These are phyloP conservation scores for Irpex sp. DNA, from an alignment of 1,284 basidiomycete genomes.

Conservation along the genomic window DNA sequence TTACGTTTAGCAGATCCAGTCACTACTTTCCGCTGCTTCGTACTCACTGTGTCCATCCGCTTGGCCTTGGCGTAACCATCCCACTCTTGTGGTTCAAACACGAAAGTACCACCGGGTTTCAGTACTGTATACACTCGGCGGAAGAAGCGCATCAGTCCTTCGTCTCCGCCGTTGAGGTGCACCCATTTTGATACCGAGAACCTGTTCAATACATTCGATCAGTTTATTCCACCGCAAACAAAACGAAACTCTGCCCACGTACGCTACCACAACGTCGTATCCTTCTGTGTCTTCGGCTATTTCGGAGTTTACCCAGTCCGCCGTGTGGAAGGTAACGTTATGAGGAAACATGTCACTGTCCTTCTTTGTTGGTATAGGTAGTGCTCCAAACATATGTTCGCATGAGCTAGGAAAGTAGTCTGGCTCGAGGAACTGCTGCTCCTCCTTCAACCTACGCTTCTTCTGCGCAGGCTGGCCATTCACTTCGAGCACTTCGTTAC, in stretches of 20 bases:
- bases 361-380: slow-evolving; percentile 56
- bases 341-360: slow-evolving; percentile 57
- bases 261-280: slow-evolving; percentile 78
- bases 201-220: slow-evolving; percentile 32
- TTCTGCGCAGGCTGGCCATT: background rate
- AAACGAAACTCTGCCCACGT: slow-evolving; percentile 23
- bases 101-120: slow-evolving; percentile 52
- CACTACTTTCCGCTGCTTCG: background rate
- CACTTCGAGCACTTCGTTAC: background rate
- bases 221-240: background rate
- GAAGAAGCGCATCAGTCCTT: slow-evolving; percentile 64
- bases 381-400: slow-evolving; percentile 67
- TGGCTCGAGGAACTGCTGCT: slow-evolving; percentile 6
- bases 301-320: slow-evolving; percentile 63
- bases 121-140: slow-evolving; percentile 53
- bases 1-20: background rate
- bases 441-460: slow-evolving; percentile 26
- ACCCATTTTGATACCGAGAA: slow-evolving; percentile 87
- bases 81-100: slow-evolving; percentile 81
- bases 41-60: slow-evolving; percentile 41
- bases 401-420: slow-evolving; percentile 73
- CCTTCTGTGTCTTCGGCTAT: slow-evolving; percentile 54
- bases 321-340: slow-evolving; percentile 65
- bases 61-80: slow-evolving; percentile 73
- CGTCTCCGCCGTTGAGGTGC: slow-evolving; percentile 73